A percentile compares a stretch with the other conserved stretches of the same genome.
phyloP scores from a whole-genome alignment of 768 basidiomycete species.

The Termitomyces sp. region DNA sequence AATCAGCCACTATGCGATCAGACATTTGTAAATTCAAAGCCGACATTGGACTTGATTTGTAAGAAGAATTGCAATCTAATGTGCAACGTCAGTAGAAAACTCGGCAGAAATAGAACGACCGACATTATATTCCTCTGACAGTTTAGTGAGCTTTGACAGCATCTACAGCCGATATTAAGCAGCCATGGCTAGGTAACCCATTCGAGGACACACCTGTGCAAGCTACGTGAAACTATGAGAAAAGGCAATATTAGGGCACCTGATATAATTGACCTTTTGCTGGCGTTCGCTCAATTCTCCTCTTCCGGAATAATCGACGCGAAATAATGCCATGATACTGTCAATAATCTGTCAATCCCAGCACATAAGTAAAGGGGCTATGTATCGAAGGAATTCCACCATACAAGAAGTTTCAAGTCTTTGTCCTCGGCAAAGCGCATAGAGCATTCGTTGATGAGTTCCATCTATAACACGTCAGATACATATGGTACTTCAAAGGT shows the following conservation, averaged over 20 bases:
- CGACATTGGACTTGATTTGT: slow-evolving; percentile 92
- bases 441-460: slow-evolving; percentile 86
- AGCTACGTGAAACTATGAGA: slow-evolving; percentile 42
- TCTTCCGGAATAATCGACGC: slow-evolving; percentile 89
- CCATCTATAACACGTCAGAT: slow-evolving; percentile 51
- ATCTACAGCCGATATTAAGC: slow-evolving; percentile 39
- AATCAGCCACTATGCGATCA: not conserved
- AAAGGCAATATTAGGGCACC: slow-evolving; percentile 6
- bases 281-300: slow-evolving; percentile 93
- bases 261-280: slow-evolving; percentile 55
- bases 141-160: slow-evolving; percentile 86
- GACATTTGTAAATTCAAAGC: slow-evolving; percentile 8
- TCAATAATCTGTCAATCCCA: slow-evolving; percentile 67
- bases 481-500: not conserved
- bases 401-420: slow-evolving; percentile 67
- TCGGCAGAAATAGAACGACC: slow-evolving; percentile 9
- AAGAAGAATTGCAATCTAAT: slow-evolving; percentile 75
- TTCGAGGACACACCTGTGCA: slow-evolving; percentile 53
- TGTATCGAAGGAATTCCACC: not conserved
- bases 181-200: not conserved
- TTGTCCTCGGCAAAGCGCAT: slow-evolving; percentile 87
- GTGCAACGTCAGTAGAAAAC: slow-evolving; percentile 9
- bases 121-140: slow-evolving; percentile 91
- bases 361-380: slow-evolving; percentile 8
- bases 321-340: slow-evolving; percentile 95